Evolutionary conservation across 108 stramenopile species (phyloP), one percentile per base, ranked within the genome.

Genomic region (Epithemia pelagica): DNA sequence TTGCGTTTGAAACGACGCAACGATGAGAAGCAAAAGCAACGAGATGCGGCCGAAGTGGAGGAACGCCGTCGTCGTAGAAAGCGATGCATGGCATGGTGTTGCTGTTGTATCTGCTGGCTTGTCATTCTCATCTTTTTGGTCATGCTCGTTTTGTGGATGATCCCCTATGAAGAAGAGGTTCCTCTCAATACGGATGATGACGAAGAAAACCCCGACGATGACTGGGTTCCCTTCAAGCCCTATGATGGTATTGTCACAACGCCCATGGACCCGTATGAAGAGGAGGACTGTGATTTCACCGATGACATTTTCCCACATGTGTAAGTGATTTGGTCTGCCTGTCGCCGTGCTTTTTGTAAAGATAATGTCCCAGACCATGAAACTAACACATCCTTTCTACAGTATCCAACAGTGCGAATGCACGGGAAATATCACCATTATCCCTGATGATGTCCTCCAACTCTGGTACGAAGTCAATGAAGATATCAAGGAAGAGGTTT

Each of bases 351-450:
- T n/a, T n/a, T n/a, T n/a, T n/a, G n/a, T n/a, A n/a, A n/a, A n/a
- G n/a, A n/a, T n/a, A n/a, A n/a, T n/a, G n/a, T n/a, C n/a, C n/a
- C n/a, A n/a, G n/a, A n/a, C n/a, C n/a, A n/a, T n/a, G n/a, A n/a
- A n/a, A n/a, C n/a, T n/a, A n/a, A n/a, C n/a, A n/a, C n/a, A n/a
- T n/a, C 15, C 37, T 46, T 46, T 46, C 37, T 46, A 46, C 37
- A 46, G 37, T 28, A 23, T 69, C 2, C 65, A 75, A 61, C 80
- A 81, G 52, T 81, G 80, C 68, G 60, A 73, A 21, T 81, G 80
- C 57, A 24, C 52, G 28, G 67, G 62, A 23, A 51, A 74, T 30
- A 74, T 81, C 33, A 31, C 52, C 29, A 59, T 63, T n/a, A 32
- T 81, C 5, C 75, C 80, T 1, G 67, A 67, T 29, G 80, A 81